Percentiles rank a stretch among this genome's conserved stretches.
These are phyloP conservation scores for Bipolaris bicolor DNA, from an alignment of 2,329 filamentous ascomycete genomes.

Conservation along the genomic window DNA sequence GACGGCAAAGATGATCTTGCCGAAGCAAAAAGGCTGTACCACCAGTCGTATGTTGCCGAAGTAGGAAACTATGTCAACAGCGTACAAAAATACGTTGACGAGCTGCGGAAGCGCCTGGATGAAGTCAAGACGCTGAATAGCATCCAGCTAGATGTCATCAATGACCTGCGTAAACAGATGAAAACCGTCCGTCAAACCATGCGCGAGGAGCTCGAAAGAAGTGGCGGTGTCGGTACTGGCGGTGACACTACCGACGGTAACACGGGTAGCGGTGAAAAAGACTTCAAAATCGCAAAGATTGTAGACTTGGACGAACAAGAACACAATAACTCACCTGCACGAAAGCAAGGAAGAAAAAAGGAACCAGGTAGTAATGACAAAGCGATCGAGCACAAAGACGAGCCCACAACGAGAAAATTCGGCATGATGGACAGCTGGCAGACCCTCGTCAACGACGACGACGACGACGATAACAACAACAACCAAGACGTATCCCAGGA, in stretches of 20 bases:
- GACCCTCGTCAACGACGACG: conserved; percentile 10
- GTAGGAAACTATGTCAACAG: conserved; percentile 37
- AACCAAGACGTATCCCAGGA: conserved; percentile 4
- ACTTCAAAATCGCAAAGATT: conserved; percentile 3
- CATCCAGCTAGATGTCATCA: conserved; percentile 43
- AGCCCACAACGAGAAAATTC: conserved; percentile 6
- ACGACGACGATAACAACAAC: conserved; percentile 3
- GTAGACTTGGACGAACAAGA: conserved; percentile 1
- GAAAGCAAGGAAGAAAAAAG: not conserved
- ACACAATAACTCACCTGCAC: not conserved
- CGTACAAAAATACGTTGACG: conserved; percentile 34
- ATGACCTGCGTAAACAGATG: conserved; percentile 35
- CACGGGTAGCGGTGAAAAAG: not conserved
- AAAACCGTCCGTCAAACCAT: conserved; percentile 22
- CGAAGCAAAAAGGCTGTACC: conserved; percentile 10
- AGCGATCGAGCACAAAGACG: not conserved
- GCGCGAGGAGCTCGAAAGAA: conserved; percentile 11
- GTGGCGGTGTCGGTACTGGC: not conserved
- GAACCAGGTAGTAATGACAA: not conserved
- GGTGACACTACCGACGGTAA: not conserved
- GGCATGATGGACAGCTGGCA: conserved; percentile 23
- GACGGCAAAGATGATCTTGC: conserved; percentile 6
- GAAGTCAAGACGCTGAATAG: conserved; percentile 43
- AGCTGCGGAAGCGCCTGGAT: conserved; percentile 39
- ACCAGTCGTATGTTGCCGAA: conserved; percentile 31